Evolutionary conservation across 768 basidiomycete species (phyloP), one percentile per base, ranked within the genome.

Genomic region (Clitopilus passeckerianus): DNA sequence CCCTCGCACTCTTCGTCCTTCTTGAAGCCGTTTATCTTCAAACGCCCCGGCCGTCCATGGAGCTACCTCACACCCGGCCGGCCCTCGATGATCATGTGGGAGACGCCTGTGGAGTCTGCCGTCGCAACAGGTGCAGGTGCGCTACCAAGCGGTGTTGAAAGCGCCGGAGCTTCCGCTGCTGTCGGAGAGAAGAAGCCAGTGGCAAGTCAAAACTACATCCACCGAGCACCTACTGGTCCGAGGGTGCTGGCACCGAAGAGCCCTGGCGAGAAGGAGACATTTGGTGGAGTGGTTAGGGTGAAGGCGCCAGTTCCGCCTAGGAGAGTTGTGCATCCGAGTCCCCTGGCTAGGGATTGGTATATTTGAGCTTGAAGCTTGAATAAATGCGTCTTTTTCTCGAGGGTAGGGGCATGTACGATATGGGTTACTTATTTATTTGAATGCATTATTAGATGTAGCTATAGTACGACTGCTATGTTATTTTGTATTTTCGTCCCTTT

Each of bases 21-120:
- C 27, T 30, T 30, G 7, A 30, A 30, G 7, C 27, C 27, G 3
- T 30, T 30, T 7, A n/a, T 3, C 10, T 41, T 41, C 37, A 41
- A 23, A 57, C 59, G 18, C 30, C 37, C 37, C 3, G 37, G 37
- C n/a, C 37, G 37, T 9, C 14, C 55, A 6, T 60, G 59, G 59
- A 57, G 33, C 18, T 60, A 60, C 43, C 2, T 57, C 5, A 60
- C 59, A n/a, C 59, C 59, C 1, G 59, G 24, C 3, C 59, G 56
- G 34, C 34, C 56, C 1, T 60, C 59, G 5, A 60, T 60, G 59
- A 43, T 60, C 46, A 4, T 35, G 15, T 52, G 50, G 27, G 59
- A 60, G 18, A 60, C 59, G 3, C 59, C 59, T 5, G 27, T 60
- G 2, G 53, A 57, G 23, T 57, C 56, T 5, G 27, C 12, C 6